Evolutionary conservation across 495 filamentous ascomycete genomes (phyloP), one percentile per base, ranked within the genome.

Genomic region (Penicillium pulvis): DNA sequence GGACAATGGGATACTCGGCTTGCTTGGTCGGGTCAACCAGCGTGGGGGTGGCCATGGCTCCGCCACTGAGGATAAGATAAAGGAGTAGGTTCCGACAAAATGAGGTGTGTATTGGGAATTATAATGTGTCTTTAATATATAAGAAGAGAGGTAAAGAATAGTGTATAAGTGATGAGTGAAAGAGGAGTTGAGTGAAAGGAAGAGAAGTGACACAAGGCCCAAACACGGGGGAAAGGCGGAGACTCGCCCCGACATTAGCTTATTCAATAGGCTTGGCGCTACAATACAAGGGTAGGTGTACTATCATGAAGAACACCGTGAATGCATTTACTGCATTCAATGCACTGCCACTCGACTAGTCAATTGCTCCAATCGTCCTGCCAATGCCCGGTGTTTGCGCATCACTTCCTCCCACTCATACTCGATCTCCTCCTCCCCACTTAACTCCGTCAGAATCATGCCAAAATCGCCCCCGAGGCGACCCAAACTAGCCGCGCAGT

Each of bases 401-500:
- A 96, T 90, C 17, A 97, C 85, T 53, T 92, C 90, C 54, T 95
- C 91, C 95, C 93, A 98, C 69, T 96, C 78, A 50, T 68, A 71
- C n/a, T 60, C 66, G 14, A 74, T 60, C 14, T 83, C 83, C 12
- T 81, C 80, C 2, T 81, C 80, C 41, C 84, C 84, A 16, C 79
- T 75, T 33, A 95, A 66, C 49, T 86, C 81, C 0, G 91, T 91
- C 55, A 98, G 72, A 45, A 97, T 84, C 75, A 96, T 78, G 43
- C 93, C 90, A 76, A 98, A 98, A 71, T 98, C 95, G 1, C 91
- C 92, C 7, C 95, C 95, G 1, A 98, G 75, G 28, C 95, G 83
- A 6, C 94, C 94, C 58, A 99, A 75, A 75, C 92, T 97, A 17
- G 92, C 92, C 3, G 93, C 92, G 62, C 93, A 97, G 75, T 98